phyloP scores from a whole-genome alignment of 305 asterid species.

The Salvia sclarea region DNA sequence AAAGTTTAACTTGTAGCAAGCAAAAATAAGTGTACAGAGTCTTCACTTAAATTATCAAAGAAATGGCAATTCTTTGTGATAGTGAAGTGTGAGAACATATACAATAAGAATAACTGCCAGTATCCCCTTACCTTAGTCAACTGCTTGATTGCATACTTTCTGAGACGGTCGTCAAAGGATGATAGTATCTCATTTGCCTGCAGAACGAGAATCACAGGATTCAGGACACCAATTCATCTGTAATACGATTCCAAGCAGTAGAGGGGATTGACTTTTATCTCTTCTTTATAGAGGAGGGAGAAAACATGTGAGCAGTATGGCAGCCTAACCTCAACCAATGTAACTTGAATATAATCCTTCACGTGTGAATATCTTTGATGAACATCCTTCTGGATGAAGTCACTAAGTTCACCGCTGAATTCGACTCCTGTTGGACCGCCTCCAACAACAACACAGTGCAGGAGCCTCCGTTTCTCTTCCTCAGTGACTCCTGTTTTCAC shows the following conservation, averaged over 20 bases:
- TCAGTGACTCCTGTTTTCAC: slow-evolving; percentile 64
- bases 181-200: slow-evolving; percentile 98
- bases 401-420: slow-evolving; percentile 96
- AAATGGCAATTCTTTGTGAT: background rate
- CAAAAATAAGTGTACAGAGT: background rate
- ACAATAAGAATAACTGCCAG: slow-evolving; percentile 15
- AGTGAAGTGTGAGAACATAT: slow-evolving; percentile 1
- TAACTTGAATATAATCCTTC: slow-evolving; percentile 83
- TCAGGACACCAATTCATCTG: slow-evolving; percentile 21
- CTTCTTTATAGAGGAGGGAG: slow-evolving; percentile 14
- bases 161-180: slow-evolving; percentile 91
- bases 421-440: slow-evolving; percentile 99
- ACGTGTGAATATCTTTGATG: slow-evolving; percentile 84
- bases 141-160: slow-evolving; percentile 79
- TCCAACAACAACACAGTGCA: slow-evolving; percentile 96
- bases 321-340: slow-evolving; percentile 80
- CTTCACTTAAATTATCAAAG: background rate
- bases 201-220: slow-evolving; percentile 23
- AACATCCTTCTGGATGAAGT: slow-evolving; percentile 86
- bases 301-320: slow-evolving; percentile 12
- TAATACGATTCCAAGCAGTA: too few relatives aligned
- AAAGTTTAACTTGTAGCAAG: slow-evolving; percentile 4
- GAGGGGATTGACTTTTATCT: too few relatives aligned
- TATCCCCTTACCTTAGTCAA: slow-evolving; percentile 68
- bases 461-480: slow-evolving; percentile 83